Conservation (phyloP, 2,329 filamentous ascomycete species). For the Botrytis galanthina region DNA sequence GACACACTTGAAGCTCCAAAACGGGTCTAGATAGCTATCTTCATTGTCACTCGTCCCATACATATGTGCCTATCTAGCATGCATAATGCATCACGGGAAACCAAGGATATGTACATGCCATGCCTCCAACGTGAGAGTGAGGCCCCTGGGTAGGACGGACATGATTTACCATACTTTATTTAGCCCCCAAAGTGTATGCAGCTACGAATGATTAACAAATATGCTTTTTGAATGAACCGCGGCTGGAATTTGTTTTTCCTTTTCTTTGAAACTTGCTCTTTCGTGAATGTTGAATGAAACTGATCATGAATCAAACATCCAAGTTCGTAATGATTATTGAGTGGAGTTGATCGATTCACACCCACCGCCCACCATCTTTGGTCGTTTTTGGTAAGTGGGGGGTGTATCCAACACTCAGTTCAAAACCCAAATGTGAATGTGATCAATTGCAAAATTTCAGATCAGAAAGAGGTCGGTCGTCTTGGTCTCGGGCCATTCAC, state of each 20-base stretch:
- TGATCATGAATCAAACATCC: not conserved
- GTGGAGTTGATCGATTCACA: not conserved
- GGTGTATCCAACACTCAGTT: not conserved
- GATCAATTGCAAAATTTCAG: not conserved
- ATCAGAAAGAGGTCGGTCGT: not conserved
- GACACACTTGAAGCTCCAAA: not conserved
- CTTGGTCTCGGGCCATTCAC: not conserved
- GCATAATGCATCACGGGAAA: constrained; percentile 7
- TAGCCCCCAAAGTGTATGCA: not conserved
- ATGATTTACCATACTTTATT: not conserved
- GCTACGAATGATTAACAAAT: not conserved
- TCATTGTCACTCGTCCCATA: not conserved
- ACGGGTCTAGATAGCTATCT: not conserved
- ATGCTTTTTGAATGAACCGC: not conserved
- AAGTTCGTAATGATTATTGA: not conserved
- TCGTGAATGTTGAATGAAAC: not conserved
- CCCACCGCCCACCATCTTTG: not conserved
- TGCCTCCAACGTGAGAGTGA: not conserved
- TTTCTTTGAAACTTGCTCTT: not conserved
- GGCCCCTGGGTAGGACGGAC: not conserved
- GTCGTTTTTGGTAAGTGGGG: not conserved
- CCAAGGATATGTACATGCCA: not conserved
- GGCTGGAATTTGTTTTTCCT: not conserved
- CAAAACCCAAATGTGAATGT: not conserved
- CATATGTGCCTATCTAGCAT: not conserved